Evolutionary conservation across 345 rosid genomes (phyloP).

Genomic region (Luvunga scandens): DNA sequence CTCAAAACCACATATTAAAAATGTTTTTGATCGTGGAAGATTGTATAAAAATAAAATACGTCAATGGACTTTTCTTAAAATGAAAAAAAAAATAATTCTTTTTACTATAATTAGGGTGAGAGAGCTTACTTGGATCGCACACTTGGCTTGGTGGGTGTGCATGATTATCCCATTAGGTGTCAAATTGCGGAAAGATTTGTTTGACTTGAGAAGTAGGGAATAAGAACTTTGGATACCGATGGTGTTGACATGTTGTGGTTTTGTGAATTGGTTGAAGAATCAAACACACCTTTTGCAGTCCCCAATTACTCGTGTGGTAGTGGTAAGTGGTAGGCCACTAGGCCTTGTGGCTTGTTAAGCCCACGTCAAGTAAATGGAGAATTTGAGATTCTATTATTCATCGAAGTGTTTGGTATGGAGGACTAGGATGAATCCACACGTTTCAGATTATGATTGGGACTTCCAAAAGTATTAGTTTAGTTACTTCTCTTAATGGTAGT

Average conservation of each 20-base stretch:
- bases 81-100: too few relatives aligned
- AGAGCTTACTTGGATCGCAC: not conserved
- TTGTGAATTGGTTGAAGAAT: not conserved
- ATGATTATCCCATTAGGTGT: not conserved
- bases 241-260: not conserved
- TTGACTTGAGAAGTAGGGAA: not conserved
- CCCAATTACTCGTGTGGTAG: not conserved
- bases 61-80: not conserved
- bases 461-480: too few relatives aligned
- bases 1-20: not conserved
- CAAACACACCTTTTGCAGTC: not conserved
- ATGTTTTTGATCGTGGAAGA: too few relatives aligned
- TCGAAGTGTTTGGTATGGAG: not conserved
- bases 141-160: slow-evolving; percentile 11
- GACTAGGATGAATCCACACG: too few relatives aligned
- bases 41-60: not conserved
- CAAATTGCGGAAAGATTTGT: not conserved
- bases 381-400: not conserved
- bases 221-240: not conserved
- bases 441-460: too few relatives aligned
- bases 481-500: too few relatives aligned
- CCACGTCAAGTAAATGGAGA: not conserved
- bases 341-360: not conserved
- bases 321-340: not conserved
- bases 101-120: not conserved